These are phyloP conservation scores for Trichophaea hybrida DNA, from an alignment of 2,329 filamentous ascomycete species.

Conservation along the genomic window DNA sequence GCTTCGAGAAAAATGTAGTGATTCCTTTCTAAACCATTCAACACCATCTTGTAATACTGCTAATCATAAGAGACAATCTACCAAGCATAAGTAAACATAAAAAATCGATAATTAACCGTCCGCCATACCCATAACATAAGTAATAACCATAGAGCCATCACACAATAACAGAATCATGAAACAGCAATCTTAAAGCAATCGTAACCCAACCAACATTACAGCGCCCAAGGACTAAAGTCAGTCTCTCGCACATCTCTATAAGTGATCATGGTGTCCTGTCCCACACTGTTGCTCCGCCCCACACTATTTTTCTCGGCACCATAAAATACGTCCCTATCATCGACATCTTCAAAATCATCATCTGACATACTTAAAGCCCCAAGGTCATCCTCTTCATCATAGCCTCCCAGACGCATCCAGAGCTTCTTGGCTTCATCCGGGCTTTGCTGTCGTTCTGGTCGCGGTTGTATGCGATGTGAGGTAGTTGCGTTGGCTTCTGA, in stretches of 20 bases:
- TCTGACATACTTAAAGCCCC: not conserved
- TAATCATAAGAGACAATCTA: not conserved
- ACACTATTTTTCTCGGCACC: not conserved
- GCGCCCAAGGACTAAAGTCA: constrained; percentile 21
- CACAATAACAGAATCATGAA: not conserved
- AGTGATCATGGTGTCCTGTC: constrained; percentile 7
- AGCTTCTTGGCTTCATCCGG: constrained; percentile 4
- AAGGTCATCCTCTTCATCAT: constrained; percentile 2
- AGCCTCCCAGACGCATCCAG: constrained; percentile 2
- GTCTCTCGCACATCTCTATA: constrained; percentile 20
- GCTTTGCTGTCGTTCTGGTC: not conserved
- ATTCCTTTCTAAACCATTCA: no score
- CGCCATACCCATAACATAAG: not conserved
- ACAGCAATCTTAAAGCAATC: not conserved
- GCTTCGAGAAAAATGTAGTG: no score
- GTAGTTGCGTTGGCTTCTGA: not conserved
- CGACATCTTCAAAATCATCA: not conserved
- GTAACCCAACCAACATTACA: constrained; percentile 4
- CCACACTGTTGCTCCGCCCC: not conserved
- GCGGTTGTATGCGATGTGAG: not conserved
- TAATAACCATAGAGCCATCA: not conserved
- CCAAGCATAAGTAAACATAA: not conserved
- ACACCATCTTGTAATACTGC: no score
- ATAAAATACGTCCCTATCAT: not conserved
- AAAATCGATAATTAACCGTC: not conserved